Conservation (phyloP, 169 alveolate species). For the Plasmodium relictum region DNA sequence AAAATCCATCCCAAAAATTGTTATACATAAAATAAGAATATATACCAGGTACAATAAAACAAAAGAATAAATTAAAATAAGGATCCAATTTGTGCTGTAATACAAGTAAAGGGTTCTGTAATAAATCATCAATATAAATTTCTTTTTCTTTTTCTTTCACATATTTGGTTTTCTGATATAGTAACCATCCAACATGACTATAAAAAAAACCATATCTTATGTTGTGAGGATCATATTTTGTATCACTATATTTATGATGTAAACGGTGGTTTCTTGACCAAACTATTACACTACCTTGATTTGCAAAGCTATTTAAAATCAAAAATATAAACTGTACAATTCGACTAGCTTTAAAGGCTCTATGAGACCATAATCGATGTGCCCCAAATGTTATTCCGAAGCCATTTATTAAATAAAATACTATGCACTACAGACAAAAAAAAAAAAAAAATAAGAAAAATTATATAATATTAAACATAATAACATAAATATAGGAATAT, state of each 20-base stretch:
- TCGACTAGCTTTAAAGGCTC: slow-evolving; percentile 86
- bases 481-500: background rate
- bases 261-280: slow-evolving; percentile 90
- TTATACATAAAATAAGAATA: slow-evolving; percentile 82
- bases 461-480: background rate
- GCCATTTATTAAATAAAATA: slow-evolving; percentile 84
- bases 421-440: slow-evolving; percentile 59
- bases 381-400: slow-evolving; percentile 92
- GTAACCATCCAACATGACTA: slow-evolving; percentile 92
- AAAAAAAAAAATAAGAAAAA: background rate
- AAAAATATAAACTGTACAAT: slow-evolving; percentile 82
- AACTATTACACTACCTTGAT: slow-evolving; percentile 89
- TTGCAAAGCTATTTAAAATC: slow-evolving; percentile 87
- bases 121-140: slow-evolving; percentile 79
- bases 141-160: slow-evolving; percentile 80
- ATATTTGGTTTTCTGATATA: slow-evolving; percentile 80
- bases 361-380: slow-evolving; percentile 92
- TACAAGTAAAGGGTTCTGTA: slow-evolving; percentile 77
- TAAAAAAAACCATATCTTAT: slow-evolving; percentile 88
- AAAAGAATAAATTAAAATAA: slow-evolving; percentile 85
- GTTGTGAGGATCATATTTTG: slow-evolving; percentile 89
- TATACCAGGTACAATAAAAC: slow-evolving; percentile 87
- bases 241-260: slow-evolving; percentile 89
- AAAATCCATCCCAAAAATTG: slow-evolving; percentile 86
- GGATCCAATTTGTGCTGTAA: slow-evolving; percentile 85